These are phyloP conservation scores for Isabelozyma rhagii DNA, from an alignment of 805 yeast species.

Conservation along the genomic window DNA sequence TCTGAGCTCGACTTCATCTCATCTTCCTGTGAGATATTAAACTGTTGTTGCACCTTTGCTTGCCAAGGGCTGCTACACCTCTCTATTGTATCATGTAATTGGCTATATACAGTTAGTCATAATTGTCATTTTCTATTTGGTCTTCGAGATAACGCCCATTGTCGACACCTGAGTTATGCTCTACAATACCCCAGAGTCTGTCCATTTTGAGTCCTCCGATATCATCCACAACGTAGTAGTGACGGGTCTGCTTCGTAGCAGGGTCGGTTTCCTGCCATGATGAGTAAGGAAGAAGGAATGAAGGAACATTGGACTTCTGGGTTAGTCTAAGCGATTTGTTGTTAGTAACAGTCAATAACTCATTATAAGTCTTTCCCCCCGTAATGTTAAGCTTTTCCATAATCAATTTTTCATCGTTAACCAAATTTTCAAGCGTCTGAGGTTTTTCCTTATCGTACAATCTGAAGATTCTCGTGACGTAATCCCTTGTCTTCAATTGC, in stretches of 20 bases:
- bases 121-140: background rate
- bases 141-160: slow-evolving; percentile 51
- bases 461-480: slow-evolving; percentile 69
- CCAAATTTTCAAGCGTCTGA: slow-evolving; percentile 62
- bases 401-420: slow-evolving; percentile 59
- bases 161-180: slow-evolving; percentile 59
- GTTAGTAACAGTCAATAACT: slow-evolving; percentile 47
- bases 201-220: slow-evolving; percentile 84
- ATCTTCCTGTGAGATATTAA: too few relatives aligned
- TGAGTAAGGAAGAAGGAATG: slow-evolving; percentile 21
- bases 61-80: too few relatives aligned
- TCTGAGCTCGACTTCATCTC: too few relatives aligned
- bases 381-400: slow-evolving; percentile 65
- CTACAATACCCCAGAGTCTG: slow-evolving; percentile 80
- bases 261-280: slow-evolving; percentile 40
- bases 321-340: slow-evolving; percentile 35
- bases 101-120: background rate
- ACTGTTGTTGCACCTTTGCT: too few relatives aligned
- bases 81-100: too few relatives aligned
- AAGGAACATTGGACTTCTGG: slow-evolving; percentile 13
- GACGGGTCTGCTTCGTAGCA: slow-evolving; percentile 29
- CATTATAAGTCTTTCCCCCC: slow-evolving; percentile 65
- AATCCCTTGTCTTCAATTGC: slow-evolving; percentile 56
- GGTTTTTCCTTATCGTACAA: slow-evolving; percentile 61
- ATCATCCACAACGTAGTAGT: slow-evolving; percentile 64